Evolutionary conservation across 2,329 filamentous ascomycete species (phyloP).

Genomic region (Raffaelea ambrosiae): DNA sequence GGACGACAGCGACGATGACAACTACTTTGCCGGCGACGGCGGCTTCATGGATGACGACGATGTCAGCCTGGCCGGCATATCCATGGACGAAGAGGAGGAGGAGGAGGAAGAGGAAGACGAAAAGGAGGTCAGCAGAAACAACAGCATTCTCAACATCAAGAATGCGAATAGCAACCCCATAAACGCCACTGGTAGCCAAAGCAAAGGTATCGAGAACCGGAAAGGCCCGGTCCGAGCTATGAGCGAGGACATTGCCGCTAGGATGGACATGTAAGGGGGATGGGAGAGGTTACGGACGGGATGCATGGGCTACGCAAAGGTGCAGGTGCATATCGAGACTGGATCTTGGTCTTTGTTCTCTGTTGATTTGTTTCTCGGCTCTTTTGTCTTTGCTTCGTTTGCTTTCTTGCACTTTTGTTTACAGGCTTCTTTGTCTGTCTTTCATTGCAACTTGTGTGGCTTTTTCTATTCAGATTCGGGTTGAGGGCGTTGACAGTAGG

Average conservation of each 20-base stretch:
- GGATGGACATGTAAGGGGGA: constrained; percentile 48
- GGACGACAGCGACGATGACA: constrained; percentile 48
- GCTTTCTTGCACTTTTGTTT: neutral
- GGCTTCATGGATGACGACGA: constrained; percentile 40
- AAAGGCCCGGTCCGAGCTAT: constrained; percentile 42
- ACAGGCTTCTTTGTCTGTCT: neutral
- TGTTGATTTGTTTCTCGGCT: neutral
- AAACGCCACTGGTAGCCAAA: constrained; percentile 20
- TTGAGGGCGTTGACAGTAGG: no score
- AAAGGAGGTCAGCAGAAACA: constrained; percentile 28
- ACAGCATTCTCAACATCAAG: constrained; percentile 17
- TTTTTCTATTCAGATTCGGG: no score
- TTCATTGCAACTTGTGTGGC: neutral
- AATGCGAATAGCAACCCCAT: constrained; percentile 21
- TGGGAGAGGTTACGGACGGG: neutral
- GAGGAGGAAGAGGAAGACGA: constrained; percentile 22
- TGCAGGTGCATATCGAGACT: no score
- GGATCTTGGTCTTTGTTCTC: constrained; percentile 2
- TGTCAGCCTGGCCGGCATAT: constrained; percentile 18
- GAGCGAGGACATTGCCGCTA: constrained; percentile 54
- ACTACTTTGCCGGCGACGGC: constrained; percentile 36
- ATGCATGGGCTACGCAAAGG: no score
- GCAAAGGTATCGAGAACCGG: constrained; percentile 32
- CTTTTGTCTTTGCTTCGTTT: neutral
- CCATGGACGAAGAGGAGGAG: constrained; percentile 34